Base-by-base conservation (phyloP, 2,329 filamentous ascomycete species). In the Calycina marina region DNA sequence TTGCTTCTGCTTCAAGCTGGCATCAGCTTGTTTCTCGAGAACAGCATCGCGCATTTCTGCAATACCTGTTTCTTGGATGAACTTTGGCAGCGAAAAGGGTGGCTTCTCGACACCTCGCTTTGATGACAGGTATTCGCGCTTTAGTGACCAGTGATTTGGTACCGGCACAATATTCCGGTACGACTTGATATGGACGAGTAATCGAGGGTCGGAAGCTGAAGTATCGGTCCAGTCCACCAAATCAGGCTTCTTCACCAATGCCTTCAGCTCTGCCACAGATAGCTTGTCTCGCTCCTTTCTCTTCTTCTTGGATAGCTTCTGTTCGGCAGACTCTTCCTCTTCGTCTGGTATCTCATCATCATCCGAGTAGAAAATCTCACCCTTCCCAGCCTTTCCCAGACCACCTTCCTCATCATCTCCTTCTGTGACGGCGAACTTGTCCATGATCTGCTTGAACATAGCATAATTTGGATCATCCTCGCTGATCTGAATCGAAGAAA, bases 141-240 rank as follows among this genome's bases (percentile, higher is more conserved):
- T 98, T 35, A 98, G 62, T 0, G 83, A 85, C 90, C 90, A 98
- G 54, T 98, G 90, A 4, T 69, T 66, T 2, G 90, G 90, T 1
- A 98, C 90, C 1, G 90, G 90, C 1, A 98, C 86, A 15, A 94
- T 82, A 52, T 98, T 98, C 45, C 86, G 76, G 53, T 92, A 82
- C 3, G 83, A 79, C 57, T 96, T 98, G 62, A 98, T 86, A 50
- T 93, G 82, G 15, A 96, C 83, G 8, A 98, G 69, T 26, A 96
- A 63, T 35, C 78, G 72, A 10, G 90, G 90, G 53, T 98, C 86
- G 15, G 81, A 74, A 1, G 90, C 86, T 11, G 84, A 92, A 9
- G 83, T 82, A 53, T 98, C 90, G 34, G 92, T 90, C 90, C 90
- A 96, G 50, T 98, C 90, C 4, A 98, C 88, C 6, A 93, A 73